Evolutionary conservation across 352 stramenopile species (phyloP).

Genomic region (Globisporangium nagaii): DNA sequence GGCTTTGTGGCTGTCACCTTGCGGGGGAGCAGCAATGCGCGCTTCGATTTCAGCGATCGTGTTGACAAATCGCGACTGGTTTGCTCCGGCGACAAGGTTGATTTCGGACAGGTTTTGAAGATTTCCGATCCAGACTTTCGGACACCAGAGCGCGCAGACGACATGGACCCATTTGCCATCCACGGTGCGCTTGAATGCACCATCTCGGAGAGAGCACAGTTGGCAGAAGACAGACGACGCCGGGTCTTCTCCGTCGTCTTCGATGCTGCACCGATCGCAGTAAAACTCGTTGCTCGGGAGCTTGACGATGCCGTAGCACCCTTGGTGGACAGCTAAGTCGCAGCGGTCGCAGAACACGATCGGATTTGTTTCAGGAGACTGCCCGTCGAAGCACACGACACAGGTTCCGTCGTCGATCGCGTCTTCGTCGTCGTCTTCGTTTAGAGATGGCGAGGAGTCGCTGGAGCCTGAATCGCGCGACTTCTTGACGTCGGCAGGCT

Average conservation of each 20-base stretch:
- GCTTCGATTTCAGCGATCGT: conserved; percentile 45
- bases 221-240: conserved; percentile 69
- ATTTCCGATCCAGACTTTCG: conserved; percentile 83
- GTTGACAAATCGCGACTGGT: conserved; percentile 49
- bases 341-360: conserved; percentile 90
- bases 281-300: conserved; percentile 86
- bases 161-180: conserved; percentile 88
- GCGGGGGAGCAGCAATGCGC: conserved; percentile 16
- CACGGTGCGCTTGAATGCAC: conserved; percentile 82
- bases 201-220: conserved; percentile 78
- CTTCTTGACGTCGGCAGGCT: conserved; percentile 12
- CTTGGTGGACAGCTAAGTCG: conserved; percentile 85
- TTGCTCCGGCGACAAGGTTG: conserved; percentile 41
- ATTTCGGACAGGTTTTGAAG: conserved; percentile 74
- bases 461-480: conserved; percentile 14
- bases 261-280: conserved; percentile 75
- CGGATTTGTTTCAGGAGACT: conserved; percentile 81
- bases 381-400: conserved; percentile 86
- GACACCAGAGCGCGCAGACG: conserved; percentile 86
- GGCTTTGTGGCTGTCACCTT: conserved; percentile 8
- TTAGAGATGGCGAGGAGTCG: conserved; percentile 11
- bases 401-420: conserved; percentile 81
- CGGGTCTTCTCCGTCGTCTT: conserved; percentile 47
- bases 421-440: conserved; percentile 29
- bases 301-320: conserved; percentile 83